Base-by-base conservation (phyloP, 2,329 filamentous ascomycete species). In the Diaporthe ampelina region DNA sequence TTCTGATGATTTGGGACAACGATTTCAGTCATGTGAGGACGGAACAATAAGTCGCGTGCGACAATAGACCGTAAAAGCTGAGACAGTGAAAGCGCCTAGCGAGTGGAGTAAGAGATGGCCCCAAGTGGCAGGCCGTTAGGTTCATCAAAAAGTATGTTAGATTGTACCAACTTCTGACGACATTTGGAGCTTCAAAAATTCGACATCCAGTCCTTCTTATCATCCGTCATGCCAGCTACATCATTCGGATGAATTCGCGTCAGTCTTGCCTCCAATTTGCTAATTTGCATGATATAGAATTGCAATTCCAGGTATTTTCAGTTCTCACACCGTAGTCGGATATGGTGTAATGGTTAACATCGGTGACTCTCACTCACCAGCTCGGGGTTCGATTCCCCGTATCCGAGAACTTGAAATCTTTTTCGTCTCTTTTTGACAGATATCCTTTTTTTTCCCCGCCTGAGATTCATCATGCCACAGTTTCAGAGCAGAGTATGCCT, bases 341-440 rank as follows among this genome's bases (percentile, higher is more conserved):
- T 69, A 69, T 73, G 71, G 71, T 73, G 71, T 73, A 73, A 58
- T 69, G 71, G 71, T 69, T 72, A 73, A 73, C 71, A 73, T 73
- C 71, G 71, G 61, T 73, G 71, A 73, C 71, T 73, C 71, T 73
- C 71, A 73, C 71, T 73, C 71, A 73, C 61, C 71, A 73, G 71
- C 71, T 58, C 71, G 71, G 71, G 71, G 71, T 73, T 73, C 61
- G 71, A 73, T 69, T 73, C 71, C 71, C 71, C 71, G 71, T 69
- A 69, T 73, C 71, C 71, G 71, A 73, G 71, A 73, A 69, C 32
- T 10, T 45, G 17, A 1, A 19, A 29, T 56, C 56, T 19, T 37
- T 35, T 56, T 52, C 13, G 5, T 0, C 1, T 15, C 13, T 52
- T 24, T 24, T 50, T 50, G 21, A n/a, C 11, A 24, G 1, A 1